These are phyloP conservation scores for Fusarium secorum DNA, from an alignment of 2,329 filamentous ascomycete species.

Conservation along the genomic window DNA sequence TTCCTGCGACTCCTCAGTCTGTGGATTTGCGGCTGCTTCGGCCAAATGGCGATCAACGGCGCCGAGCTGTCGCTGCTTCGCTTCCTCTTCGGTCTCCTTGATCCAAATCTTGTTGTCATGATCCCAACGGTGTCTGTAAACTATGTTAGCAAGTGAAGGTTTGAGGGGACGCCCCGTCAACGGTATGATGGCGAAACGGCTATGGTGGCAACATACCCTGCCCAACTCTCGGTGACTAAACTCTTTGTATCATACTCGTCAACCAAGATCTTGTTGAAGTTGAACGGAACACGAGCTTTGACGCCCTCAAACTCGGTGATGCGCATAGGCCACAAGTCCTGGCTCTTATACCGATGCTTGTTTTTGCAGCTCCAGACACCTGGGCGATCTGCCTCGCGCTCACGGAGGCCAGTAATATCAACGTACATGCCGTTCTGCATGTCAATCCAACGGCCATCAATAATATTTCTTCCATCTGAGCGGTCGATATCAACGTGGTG, in stretches of 20 bases:
- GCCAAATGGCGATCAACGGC: slow-evolving; percentile 41
- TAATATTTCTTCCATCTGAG: slow-evolving; percentile 77
- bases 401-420: slow-evolving; percentile 80
- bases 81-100: slow-evolving; percentile 48
- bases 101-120: slow-evolving; percentile 67
- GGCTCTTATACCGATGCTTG: slow-evolving; percentile 72
- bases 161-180: neutral
- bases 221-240: slow-evolving; percentile 66
- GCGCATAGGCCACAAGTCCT: slow-evolving; percentile 80
- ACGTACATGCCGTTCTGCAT: slow-evolving; percentile 78
- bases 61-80: slow-evolving; percentile 34
- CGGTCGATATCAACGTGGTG: slow-evolving; percentile 67
- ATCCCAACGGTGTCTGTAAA: slow-evolving; percentile 66
- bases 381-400: slow-evolving; percentile 67
- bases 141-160: slow-evolving; percentile 23
- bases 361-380: slow-evolving; percentile 84
- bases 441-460: slow-evolving; percentile 87
- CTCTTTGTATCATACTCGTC: slow-evolving; percentile 72
- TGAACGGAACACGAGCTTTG: slow-evolving; percentile 72
- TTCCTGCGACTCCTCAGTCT: neutral
- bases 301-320: slow-evolving; percentile 79
- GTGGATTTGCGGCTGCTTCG: slow-evolving; percentile 32
- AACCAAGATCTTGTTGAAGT: slow-evolving; percentile 69
- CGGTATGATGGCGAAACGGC: neutral
- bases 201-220: slow-evolving; percentile 60